phyloP scores from a whole-genome alignment of 345 rosid species.

The Heritiera fomes region DNA sequence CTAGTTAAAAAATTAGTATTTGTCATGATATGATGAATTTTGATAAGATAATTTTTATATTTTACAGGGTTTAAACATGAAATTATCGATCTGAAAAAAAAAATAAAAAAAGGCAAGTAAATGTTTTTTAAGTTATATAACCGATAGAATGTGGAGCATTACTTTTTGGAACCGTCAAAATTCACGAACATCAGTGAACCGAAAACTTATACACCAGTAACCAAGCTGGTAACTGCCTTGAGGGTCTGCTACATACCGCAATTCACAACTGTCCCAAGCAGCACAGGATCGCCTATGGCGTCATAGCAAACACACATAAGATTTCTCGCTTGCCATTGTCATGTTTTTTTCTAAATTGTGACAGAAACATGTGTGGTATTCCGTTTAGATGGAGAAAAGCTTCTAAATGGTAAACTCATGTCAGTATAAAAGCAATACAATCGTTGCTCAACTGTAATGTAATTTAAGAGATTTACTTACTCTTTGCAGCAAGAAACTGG shows the following conservation, averaged over 20 bases:
- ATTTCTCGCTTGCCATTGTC: background rate
- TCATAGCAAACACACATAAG: background rate
- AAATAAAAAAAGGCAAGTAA: no score
- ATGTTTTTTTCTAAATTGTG: background rate
- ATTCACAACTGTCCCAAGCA: background rate
- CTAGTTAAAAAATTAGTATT: no score
- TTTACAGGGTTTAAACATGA: no score
- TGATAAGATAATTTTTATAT: no score
- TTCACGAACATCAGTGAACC: background rate
- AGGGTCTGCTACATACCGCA: background rate
- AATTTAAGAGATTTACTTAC: background rate
- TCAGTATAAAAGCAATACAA: background rate
- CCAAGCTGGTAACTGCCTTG: background rate
- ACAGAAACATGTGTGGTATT: background rate
- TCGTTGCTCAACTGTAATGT: background rate
- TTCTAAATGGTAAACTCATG: conserved; percentile 23
- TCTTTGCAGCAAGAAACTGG: conserved; percentile 30
- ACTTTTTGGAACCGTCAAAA: background rate
- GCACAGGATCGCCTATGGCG: background rate
- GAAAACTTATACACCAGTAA: no score
- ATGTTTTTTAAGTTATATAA: background rate
- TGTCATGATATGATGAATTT: no score
- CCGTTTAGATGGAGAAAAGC: background rate
- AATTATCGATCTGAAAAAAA: no score
- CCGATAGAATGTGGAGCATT: background rate